Evolutionary conservation across 2,329 filamentous ascomycete genomes (phyloP), one percentile per base, ranked within the genome.

Genomic region (Coniella lustricola): DNA sequence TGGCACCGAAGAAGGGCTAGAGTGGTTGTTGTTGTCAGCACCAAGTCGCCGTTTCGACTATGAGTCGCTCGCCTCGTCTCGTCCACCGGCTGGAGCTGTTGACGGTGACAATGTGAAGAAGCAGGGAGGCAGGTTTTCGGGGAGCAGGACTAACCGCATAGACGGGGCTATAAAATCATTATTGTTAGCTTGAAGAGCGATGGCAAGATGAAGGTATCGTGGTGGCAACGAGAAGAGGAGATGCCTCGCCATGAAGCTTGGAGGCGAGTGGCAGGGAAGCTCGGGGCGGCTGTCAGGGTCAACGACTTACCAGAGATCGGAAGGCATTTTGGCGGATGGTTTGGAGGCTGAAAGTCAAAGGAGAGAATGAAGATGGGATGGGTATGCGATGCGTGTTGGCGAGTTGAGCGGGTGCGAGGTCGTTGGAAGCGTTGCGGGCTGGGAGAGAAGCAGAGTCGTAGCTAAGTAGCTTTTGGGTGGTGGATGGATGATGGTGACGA

Each of bases 1-100:
- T 93, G 69, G 89, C 90, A 75, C 90, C 90, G 66, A 96, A 96
- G 77, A 96, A 96, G 73, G 90, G 76, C 77, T 81, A 63, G 44
- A 54, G 39, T n/a, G 49, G n/a, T 29, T 29, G 10, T 29, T 29
- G 5, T 55, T 53, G 60, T 70, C 63, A 73, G 69, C 59, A 54
- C 49, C 50, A 34, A 38, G 49, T 54, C 13, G 25, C 25, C 25
- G 40, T 21, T 37, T 44, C 44, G 49, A 44, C 44, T 35, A 32
- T 54, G 39, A 40, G 48, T 17, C 16, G 31, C 20, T 36, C 17
- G 21, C 49, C 14, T 49, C 52, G 52, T 50, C 44, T 44, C 46
- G 50, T 53, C 45, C 51, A 51, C 55, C 56, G 61, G 53, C 54
- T 58, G 55, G 57, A 57, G 58, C 47, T 58, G 55, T 54, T 37